Evolutionary conservation across 177 flowering plant species (phyloP), one percentile per base, ranked within the genome.

Genomic region (Vitis hybrid): DNA sequence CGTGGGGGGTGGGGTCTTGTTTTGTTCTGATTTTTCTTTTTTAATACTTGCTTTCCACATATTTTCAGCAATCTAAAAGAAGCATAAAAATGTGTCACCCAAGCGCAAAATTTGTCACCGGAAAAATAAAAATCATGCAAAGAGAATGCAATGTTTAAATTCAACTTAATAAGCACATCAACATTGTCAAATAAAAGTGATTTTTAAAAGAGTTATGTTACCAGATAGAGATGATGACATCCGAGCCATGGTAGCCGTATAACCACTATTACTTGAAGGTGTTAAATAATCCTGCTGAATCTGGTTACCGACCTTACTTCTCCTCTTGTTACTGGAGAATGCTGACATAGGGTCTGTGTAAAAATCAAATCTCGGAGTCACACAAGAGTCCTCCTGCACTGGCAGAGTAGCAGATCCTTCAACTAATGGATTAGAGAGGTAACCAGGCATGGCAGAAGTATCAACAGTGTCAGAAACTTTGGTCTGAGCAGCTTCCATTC

Each of bases 261-360:
- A 56, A 48, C 60, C 51, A 46, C 49, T 10, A 57, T n/a, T 13
- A 66, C 52, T 52, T 19, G 86, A 75, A 66, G 82, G 74, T n/a
- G 79, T 66, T 61, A 67, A 55, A 68, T 57, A 49, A 62, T 61
- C 76, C 19, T 71, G 82, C 46, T 70, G 58, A 72, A 9, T 54
- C 55, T 71, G 80, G 52, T 52, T 72, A 35, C 19, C 62, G 17
- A 51, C 56, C 18, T 70, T 78, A 46, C 56, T 72, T 76, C 72
- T 79, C 81, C 73, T 82, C 74, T 59, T 86, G 70, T 77, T 85
- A 52, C 77, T 77, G 24, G 97, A 85, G 72, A 82, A 91, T 56
- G 92, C 90, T 0, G 97, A 70, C 86, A 90, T 79, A 2, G 97
- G 98, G 62, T 91, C 88, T 0, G 94, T 90, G 70, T 91, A 90